Evolutionary conservation across 1,284 basidiomycete species (phyloP), one percentile per base, ranked within the genome.

Genomic region (Thelephora terrestris): DNA sequence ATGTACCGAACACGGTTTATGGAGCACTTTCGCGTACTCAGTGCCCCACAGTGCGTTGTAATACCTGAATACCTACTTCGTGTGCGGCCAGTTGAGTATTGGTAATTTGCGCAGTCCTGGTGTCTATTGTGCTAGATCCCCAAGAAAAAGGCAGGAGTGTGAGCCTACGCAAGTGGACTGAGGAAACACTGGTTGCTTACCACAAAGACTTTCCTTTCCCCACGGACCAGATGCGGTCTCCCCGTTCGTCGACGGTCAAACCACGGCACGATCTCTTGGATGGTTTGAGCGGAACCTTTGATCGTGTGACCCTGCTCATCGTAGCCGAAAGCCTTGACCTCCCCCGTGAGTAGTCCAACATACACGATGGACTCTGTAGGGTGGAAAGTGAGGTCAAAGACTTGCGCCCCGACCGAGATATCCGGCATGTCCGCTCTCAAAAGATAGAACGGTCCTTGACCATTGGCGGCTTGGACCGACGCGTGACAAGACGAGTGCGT

Each of bases 321-420:
- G 60, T 90, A 94, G 4, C 73, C 61, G 62, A 85, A 88, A 0
- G 87, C 82, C 56, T 87, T 89, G 56, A 96, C 71, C 48, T 88
- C 77, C 34, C 92, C 92, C 0, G 85, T 85, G 25, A 97, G 73
- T 2, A 95, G 76, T 1, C 81, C 88, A 0, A 84, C 73, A 61
- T 87, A 92, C 7, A 94, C 76, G 17, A 81, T 71, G 0, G 80
- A 65, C 35, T 76, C 62, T 1, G 68, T 71, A 0, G 93, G 92
- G 58, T 94, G 90, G 61, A 96, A 96, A 1, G 74, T 77, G 42
- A 96, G 71, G 68, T 96, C 93, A 63, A 96, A 94, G 34, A 92
- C 81, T 64, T 96, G 87, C 20, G 79, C 77, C 45, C 79, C 79
- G 38, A 85, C 74, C 24, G 72, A 68, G 46, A 90, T 80, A 65